Evolutionary conservation across 257 asterid genomes (phyloP).

Genomic region (Ophiorrhiza pumila): DNA sequence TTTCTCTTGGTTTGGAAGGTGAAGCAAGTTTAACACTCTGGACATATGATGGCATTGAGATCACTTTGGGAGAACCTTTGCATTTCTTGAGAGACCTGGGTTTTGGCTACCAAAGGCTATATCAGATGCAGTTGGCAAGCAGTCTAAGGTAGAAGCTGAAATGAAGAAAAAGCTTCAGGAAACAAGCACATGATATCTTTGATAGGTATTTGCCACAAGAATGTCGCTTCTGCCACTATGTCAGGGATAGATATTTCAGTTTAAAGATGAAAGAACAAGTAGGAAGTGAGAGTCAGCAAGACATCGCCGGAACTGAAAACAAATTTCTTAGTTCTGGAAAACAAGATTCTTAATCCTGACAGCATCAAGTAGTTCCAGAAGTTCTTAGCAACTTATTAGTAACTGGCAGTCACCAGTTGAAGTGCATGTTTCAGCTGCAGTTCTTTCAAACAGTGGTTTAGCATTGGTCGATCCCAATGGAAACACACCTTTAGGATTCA

Average conservation of each 20-base stretch:
- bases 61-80: conserved; percentile 70
- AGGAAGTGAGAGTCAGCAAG: neutral
- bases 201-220: neutral
- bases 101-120: conserved; percentile 88
- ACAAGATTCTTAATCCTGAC: neutral
- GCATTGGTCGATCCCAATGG: too few relatives aligned
- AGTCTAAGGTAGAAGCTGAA: conserved; percentile 60
- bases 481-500: too few relatives aligned
- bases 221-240: neutral
- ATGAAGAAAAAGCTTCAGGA: conserved; percentile 40
- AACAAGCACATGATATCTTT: conserved; percentile 6
- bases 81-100: conserved; percentile 79
- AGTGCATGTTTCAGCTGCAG: neutral
- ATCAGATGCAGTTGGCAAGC: conserved; percentile 76
- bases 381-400: neutral
- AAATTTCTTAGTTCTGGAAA: neutral
- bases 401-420: neutral
- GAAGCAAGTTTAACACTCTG: conserved; percentile 66
- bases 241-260: neutral
- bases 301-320: neutral
- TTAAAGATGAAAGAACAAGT: neutral
- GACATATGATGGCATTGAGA: conserved; percentile 66
- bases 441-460: neutral
- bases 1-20: conserved; percentile 84
- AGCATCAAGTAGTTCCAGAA: neutral